These are phyloP conservation scores for Byssothecium circinans DNA, from an alignment of 2,329 filamentous ascomycete genomes.

Conservation along the genomic window DNA sequence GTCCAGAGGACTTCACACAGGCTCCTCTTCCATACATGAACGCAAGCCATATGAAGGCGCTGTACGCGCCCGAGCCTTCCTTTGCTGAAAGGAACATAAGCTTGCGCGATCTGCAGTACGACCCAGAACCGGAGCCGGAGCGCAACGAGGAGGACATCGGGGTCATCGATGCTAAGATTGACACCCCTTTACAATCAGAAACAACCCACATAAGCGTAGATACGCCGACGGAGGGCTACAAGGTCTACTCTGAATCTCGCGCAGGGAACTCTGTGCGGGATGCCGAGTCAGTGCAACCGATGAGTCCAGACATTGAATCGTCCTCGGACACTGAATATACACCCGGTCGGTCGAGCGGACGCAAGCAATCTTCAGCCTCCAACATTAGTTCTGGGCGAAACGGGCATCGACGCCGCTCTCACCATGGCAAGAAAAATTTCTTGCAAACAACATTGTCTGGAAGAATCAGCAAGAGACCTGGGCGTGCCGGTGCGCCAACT, in stretches of 20 bases:
- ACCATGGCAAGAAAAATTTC: slow-evolving; percentile 25
- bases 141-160: slow-evolving; percentile 28
- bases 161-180: slow-evolving; percentile 24
- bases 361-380: slow-evolving; percentile 31
- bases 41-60: slow-evolving; percentile 17
- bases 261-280: slow-evolving; percentile 34
- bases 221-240: slow-evolving; percentile 11
- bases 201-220: slow-evolving; percentile 20
- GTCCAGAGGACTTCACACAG: slow-evolving; percentile 22
- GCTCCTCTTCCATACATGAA: slow-evolving; percentile 20
- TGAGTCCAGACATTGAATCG: slow-evolving; percentile 30
- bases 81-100: slow-evolving; percentile 20
- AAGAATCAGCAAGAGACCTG: slow-evolving; percentile 23
- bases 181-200: slow-evolving; percentile 22
- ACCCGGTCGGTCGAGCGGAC: slow-evolving; percentile 26
- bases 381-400: slow-evolving; percentile 19
- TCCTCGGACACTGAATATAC: slow-evolving; percentile 42
- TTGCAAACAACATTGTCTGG: slow-evolving; percentile 10
- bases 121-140: slow-evolving; percentile 28
- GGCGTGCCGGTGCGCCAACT: slow-evolving; percentile 14
- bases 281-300: slow-evolving; percentile 42
- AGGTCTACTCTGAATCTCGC: slow-evolving; percentile 27
- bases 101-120: slow-evolving; percentile 38
- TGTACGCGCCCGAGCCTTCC: slow-evolving; percentile 14
- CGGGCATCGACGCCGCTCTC: slow-evolving; percentile 19